These are phyloP conservation scores for Fonsecaea erecta DNA, from an alignment of 2,329 filamentous ascomycete genomes.

Conservation along the genomic window DNA sequence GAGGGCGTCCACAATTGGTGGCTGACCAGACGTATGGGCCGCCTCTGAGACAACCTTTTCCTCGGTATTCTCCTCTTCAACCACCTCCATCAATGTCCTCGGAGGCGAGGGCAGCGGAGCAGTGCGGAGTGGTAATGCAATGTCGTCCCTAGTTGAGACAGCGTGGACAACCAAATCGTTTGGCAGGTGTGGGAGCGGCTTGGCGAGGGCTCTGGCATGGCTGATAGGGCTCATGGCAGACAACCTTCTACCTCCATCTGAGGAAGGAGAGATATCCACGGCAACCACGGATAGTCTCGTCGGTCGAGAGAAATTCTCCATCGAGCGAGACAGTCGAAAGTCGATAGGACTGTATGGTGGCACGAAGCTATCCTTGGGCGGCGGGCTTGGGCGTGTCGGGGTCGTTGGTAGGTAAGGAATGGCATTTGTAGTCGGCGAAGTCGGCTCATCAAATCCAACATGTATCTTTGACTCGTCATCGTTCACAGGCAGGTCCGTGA, in stretches of 20 bases:
- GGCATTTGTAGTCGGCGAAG: constrained; percentile 38
- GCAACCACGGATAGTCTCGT: constrained; percentile 29
- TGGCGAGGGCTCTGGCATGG: constrained; percentile 20
- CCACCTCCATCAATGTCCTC: constrained; percentile 20
- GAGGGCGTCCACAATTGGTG: neutral
- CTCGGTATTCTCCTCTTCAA: constrained; percentile 22
- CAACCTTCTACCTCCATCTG: constrained; percentile 5
- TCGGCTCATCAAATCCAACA: constrained; percentile 22
- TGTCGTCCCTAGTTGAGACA: constrained; percentile 36
- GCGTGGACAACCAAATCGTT: constrained; percentile 34
- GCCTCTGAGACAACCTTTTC: neutral
- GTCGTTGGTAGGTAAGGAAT: constrained; percentile 42
- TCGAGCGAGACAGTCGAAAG: constrained; percentile 44
- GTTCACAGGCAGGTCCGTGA: constrained; percentile 37
- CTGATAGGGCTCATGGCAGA: constrained; percentile 23
- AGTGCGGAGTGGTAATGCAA: constrained; percentile 31
- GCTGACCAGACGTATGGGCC: neutral
- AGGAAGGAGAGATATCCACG: constrained; percentile 24
- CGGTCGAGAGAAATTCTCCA: constrained; percentile 58
- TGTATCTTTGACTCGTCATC: constrained; percentile 6
- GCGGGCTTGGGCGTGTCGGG: constrained; percentile 39
- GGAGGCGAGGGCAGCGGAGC: constrained; percentile 33
- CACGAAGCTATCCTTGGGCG: constrained; percentile 29
- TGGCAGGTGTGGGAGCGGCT: constrained; percentile 30
- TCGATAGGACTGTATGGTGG: constrained; percentile 27